Evolutionary conservation across 2,329 filamentous ascomycete genomes (phyloP).

Genomic region (Xenosphaeropsis pyriputrescens): DNA sequence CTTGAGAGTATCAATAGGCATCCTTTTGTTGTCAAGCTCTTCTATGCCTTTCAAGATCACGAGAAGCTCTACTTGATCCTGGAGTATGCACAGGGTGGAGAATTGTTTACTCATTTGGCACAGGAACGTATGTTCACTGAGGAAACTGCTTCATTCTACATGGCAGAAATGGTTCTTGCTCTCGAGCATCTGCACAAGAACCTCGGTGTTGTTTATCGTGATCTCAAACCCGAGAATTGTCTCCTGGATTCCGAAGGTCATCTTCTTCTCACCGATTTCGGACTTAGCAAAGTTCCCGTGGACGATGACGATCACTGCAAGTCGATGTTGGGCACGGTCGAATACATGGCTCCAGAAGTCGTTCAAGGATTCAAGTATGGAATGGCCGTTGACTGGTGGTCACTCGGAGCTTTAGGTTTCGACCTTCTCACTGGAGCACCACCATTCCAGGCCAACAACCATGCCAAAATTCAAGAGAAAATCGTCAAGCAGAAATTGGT

Average conservation of each 20-base stretch:
- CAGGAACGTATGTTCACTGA: constrained; percentile 94
- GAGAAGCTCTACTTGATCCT: constrained; percentile 96
- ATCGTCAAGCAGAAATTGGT: constrained; percentile 86
- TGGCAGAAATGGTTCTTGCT: constrained; percentile 94
- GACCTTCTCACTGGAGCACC: constrained; percentile 87
- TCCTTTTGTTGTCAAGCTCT: constrained; percentile 95
- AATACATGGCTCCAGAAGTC: constrained; percentile 98
- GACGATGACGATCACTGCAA: constrained; percentile 59
- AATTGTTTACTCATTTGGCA: constrained; percentile 88
- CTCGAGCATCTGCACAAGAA: constrained; percentile 85
- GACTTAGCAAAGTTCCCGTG: constrained; percentile 84
- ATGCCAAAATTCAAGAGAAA: constrained; percentile 89
- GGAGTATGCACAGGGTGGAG: constrained; percentile 93
- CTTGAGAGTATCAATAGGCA: constrained; percentile 93
- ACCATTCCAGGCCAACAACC: constrained; percentile 81
- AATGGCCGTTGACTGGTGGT: constrained; percentile 98
- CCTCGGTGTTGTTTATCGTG: constrained; percentile 88
- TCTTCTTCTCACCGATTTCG: constrained; percentile 89
- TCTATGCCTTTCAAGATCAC: constrained; percentile 95
- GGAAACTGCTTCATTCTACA: constrained; percentile 84
- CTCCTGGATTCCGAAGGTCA: constrained; percentile 85
- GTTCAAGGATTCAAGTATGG: constrained; percentile 80
- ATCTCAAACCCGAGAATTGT: constrained; percentile 96
- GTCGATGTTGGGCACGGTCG: constrained; percentile 85
- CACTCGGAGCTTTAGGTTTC: constrained; percentile 79